Conservation (phyloP, 2,329 filamentous ascomycete genomes). For the Amylocarpus encephaloides region DNA sequence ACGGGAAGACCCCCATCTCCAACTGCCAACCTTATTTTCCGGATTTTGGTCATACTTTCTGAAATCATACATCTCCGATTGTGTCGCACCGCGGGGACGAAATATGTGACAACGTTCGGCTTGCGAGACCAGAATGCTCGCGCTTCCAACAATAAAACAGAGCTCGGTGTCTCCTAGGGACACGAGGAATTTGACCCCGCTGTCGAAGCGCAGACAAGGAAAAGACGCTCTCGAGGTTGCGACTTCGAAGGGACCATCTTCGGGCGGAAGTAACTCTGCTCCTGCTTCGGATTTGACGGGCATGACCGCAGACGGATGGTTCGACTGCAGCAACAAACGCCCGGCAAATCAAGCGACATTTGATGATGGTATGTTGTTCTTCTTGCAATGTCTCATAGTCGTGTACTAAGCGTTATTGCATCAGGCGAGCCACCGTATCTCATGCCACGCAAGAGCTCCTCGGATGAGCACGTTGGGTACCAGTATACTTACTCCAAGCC, state of each 20-base stretch:
- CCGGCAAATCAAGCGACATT: slow-evolving; percentile 11
- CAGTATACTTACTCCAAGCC: neutral
- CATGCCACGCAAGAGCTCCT: slow-evolving; percentile 17
- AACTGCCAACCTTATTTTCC: too few species aligned
- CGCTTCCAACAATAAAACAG: neutral
- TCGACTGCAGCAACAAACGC: slow-evolving; percentile 23
- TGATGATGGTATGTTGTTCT: slow-evolving; percentile 22
- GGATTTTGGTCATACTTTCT: too few species aligned
- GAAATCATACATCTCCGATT: too few species aligned
- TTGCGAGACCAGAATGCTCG: neutral
- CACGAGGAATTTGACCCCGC: too few species aligned
- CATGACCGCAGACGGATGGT: slow-evolving; percentile 23
- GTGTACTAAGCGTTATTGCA: slow-evolving; percentile 1
- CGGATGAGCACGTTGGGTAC: slow-evolving; percentile 4
- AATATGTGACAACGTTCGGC: too few species aligned
- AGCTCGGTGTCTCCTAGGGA: too few species aligned
- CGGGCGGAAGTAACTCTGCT: slow-evolving; percentile 13
- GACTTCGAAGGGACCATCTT: neutral
- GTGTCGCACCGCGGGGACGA: too few species aligned
- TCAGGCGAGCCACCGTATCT: slow-evolving; percentile 27
- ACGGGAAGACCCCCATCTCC: too few species aligned
- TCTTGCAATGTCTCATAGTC: neutral
- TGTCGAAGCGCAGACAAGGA: too few species aligned
- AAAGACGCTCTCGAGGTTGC: too few species aligned
- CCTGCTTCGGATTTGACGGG: slow-evolving; percentile 14